phyloP scores from a whole-genome alignment of 1,284 basidiomycete species.

The Tilletiaria anomala region DNA sequence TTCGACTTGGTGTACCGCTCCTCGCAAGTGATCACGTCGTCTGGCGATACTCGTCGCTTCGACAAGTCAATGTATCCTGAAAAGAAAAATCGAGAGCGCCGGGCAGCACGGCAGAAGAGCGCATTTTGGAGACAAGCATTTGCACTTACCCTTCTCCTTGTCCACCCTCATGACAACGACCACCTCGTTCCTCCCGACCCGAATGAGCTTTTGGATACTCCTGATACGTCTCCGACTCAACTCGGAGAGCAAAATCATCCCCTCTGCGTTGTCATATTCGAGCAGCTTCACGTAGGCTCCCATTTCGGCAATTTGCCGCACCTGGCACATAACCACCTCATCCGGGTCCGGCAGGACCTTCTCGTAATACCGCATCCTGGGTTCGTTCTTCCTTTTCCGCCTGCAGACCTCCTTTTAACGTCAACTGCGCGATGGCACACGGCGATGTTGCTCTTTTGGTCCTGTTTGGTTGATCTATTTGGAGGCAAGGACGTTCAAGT shows the following conservation, averaged over 20 bases:
- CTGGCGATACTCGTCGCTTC: slow-evolving; percentile 95
- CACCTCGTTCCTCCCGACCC: slow-evolving; percentile 94
- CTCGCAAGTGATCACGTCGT: slow-evolving; percentile 96
- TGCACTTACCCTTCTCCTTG: slow-evolving; percentile 99
- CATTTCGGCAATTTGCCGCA: slow-evolving; percentile 98
- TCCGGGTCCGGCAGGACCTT: slow-evolving; percentile 51
- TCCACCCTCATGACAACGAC: slow-evolving; percentile 96
- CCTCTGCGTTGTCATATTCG: slow-evolving; percentile 97
- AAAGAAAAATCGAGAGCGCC: background rate
- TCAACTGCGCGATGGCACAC: too few species aligned
- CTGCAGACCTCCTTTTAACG: too few species aligned
- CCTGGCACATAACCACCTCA: slow-evolving; percentile 97
- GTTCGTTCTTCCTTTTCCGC: too few species aligned
- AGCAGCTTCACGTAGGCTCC: slow-evolving; percentile 97
- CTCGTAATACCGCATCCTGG: slow-evolving; percentile 38
- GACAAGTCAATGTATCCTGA: slow-evolving; percentile 95
- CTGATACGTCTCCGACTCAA: slow-evolving; percentile 90
- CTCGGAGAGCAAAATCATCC: slow-evolving; percentile 97
- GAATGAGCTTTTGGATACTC: slow-evolving; percentile 93
- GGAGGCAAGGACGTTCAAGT: too few species aligned
- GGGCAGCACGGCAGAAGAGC: background rate
- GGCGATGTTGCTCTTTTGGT: too few species aligned
- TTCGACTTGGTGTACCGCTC: slow-evolving; percentile 97
- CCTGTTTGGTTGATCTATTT: too few species aligned
- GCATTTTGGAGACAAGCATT: slow-evolving; percentile 40